A percentile compares a stretch with the other conserved stretches of the same genome.
Evolutionary conservation across 2,329 filamentous ascomycete species (phyloP).

Genomic region (Exophiala calicioides): DNA sequence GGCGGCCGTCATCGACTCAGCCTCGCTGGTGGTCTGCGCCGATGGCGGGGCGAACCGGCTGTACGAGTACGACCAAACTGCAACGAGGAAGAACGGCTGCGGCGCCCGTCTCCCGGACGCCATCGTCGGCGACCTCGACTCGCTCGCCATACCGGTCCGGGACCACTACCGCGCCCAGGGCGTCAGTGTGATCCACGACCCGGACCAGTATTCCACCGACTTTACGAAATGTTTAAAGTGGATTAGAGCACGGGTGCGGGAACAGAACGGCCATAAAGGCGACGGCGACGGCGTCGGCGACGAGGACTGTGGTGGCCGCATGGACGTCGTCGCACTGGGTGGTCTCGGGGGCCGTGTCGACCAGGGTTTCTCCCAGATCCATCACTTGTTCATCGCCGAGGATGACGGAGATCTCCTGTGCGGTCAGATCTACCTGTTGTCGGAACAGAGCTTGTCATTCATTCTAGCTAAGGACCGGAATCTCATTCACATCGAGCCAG

Average conservation of each 20-base stretch:
- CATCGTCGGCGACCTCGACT: constrained; percentile 92
- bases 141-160: constrained; percentile 63
- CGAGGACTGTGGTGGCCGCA: constrained; percentile 28
- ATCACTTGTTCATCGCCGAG: constrained; percentile 68
- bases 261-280: constrained; percentile 21
- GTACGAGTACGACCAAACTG: constrained; percentile 42
- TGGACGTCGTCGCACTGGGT: constrained; percentile 77
- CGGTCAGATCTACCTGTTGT: constrained; percentile 74
- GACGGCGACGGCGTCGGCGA: constrained; percentile 13
- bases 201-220: constrained; percentile 87
- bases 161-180: constrained; percentile 64
- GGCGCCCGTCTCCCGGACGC: constrained; percentile 58
- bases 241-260: constrained; percentile 44
- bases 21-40: constrained; percentile 72
- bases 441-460: constrained; percentile 78
- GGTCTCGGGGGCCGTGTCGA: constrained; percentile 89
- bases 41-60: constrained; percentile 89
- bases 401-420: constrained; percentile 42
- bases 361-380: constrained; percentile 84
- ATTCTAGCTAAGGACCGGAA: constrained; percentile 71
- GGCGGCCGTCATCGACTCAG: constrained; percentile 43
- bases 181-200: constrained; percentile 67
- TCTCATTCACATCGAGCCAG: constrained; percentile 61
- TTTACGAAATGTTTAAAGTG: constrained; percentile 78
- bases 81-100: not conserved